Evolutionary conservation across 2,329 filamentous ascomycete genomes (phyloP), one percentile per base, ranked within the genome.

Genomic region (Pyrenophora teres): DNA sequence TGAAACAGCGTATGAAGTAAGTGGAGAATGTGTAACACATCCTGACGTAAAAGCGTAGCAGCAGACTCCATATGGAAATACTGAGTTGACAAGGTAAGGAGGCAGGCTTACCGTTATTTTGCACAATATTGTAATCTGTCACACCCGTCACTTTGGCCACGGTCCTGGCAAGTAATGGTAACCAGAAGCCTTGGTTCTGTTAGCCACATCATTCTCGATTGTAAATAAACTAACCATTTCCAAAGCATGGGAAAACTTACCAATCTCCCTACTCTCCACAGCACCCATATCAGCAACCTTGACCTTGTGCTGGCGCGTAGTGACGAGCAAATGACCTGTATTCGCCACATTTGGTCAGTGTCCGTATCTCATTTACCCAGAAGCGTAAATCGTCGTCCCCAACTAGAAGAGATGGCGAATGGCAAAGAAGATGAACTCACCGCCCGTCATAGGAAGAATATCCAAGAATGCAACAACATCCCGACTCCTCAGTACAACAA

Each of bases 121-220:
- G 93, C 48, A 97, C 90, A 25, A 97, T 86, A 74, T 99, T 99
- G 88, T 93, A 97, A 76, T 97, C 92, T 43, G 80, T 80, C 1
- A 90, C 83, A 8, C 87, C 88, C 2, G 87, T 89, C 0, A 86
- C 84, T 44, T 79, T 80, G 27, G 85, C 82, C 32, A 96, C 80
- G 0, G 89, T 89, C 16, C 83, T 78, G 15, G 88, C 89, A 2
- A 97, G 77, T 3, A 93, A 74, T 30, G 90, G 86, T 23, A 96
- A 81, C 78, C 76, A 81, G 59, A 78, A 77, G 4, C 78, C 27
- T 30, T 30, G 10, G 2, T 30, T 9, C 78, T 75, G 13, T 49
- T 23, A 36, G 48, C 12, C 35, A 6, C 4, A 12, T 9, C 1
- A 25, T 13, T 3, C 4, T 25, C 13, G 15, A 18, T 19, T 19